A percentile compares a stretch with the other conserved stretches of the same genome.
These are phyloP conservation scores for Capsella bursapastoris DNA, from an alignment of 345 rosid species.

Conservation along the genomic window DNA sequence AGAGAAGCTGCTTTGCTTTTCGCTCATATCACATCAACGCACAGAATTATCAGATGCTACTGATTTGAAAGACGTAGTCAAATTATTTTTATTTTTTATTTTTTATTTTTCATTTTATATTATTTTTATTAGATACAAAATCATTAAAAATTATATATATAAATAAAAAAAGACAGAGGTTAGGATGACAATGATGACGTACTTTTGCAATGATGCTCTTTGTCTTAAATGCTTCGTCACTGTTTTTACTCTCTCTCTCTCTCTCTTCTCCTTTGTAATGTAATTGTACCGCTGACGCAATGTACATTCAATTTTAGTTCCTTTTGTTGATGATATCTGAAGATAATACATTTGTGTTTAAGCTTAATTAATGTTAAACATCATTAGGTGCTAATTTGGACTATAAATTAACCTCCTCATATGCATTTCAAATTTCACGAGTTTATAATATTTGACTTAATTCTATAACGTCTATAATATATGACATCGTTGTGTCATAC, in stretches of 20 bases:
- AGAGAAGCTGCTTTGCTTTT: slow-evolving; percentile 25
- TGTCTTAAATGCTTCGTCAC: slow-evolving; percentile 41
- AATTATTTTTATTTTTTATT: not conserved
- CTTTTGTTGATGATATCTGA: not conserved
- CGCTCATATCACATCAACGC: slow-evolving; percentile 40
- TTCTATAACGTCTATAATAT: no score
- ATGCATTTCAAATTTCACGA: no score
- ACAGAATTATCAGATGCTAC: slow-evolving; percentile 37
- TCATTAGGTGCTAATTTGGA: not conserved
- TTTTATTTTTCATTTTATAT: not conserved
- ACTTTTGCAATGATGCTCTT: slow-evolving; percentile 46
- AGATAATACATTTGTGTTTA: not conserved
- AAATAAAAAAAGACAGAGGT: slow-evolving; percentile 23
- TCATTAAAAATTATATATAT: not conserved
- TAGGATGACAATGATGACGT: slow-evolving; percentile 42
- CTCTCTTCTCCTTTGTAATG: not conserved
- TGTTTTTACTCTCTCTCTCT: slow-evolving; percentile 20
- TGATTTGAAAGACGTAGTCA: slow-evolving; percentile 42
- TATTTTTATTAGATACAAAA: not conserved
- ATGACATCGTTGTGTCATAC: no score
- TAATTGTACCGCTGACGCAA: slow-evolving; percentile 37
- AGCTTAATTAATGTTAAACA: not conserved
- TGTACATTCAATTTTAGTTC: slow-evolving; percentile 18
- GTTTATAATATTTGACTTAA: no score
- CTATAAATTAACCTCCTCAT: no score